These are phyloP conservation scores for Cutaneotrichosporon curvatum DNA, from an alignment of 1,284 basidiomycete species.

Conservation along the genomic window DNA sequence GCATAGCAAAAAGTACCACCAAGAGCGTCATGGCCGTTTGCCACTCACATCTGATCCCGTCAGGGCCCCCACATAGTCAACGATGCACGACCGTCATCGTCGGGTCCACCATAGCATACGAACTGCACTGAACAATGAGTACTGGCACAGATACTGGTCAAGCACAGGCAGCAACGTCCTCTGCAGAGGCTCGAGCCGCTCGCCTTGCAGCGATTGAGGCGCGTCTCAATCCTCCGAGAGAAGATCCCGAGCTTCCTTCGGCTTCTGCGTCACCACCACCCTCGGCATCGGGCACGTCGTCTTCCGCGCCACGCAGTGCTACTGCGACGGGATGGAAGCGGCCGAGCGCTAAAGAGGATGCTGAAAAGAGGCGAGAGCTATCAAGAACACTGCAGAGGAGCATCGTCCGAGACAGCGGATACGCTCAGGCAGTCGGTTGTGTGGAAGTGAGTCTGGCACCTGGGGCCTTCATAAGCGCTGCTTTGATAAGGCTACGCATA, in stretches of 20 bases:
- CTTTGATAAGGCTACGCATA: too few relatives aligned
- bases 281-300: neutral
- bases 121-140: too few relatives aligned
- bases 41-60: slow-evolving; percentile 1
- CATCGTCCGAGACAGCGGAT: slow-evolving; percentile 38
- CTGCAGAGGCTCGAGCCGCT: slow-evolving; percentile 8
- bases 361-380: slow-evolving; percentile 26
- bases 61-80: neutral
- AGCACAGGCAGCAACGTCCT: neutral
- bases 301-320: too few relatives aligned
- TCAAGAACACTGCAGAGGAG: slow-evolving; percentile 33
- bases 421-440: slow-evolving; percentile 28
- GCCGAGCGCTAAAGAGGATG: slow-evolving; percentile 17
- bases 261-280: neutral
- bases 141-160: neutral
- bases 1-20: too few relatives aligned
- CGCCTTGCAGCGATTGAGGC: slow-evolving; percentile 35
- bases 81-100: too few relatives aligned
- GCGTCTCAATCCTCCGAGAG: slow-evolving; percentile 15
- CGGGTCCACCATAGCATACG: too few relatives aligned
- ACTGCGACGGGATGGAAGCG: slow-evolving; percentile 9
- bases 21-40: neutral
- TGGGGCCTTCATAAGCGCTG: neutral
- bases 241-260: neutral
- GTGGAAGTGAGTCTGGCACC: slow-evolving; percentile 37